These are phyloP conservation scores for Podila epigama DNA, from an alignment of 192 early-diverging fungal species.

Conservation along the genomic window DNA sequence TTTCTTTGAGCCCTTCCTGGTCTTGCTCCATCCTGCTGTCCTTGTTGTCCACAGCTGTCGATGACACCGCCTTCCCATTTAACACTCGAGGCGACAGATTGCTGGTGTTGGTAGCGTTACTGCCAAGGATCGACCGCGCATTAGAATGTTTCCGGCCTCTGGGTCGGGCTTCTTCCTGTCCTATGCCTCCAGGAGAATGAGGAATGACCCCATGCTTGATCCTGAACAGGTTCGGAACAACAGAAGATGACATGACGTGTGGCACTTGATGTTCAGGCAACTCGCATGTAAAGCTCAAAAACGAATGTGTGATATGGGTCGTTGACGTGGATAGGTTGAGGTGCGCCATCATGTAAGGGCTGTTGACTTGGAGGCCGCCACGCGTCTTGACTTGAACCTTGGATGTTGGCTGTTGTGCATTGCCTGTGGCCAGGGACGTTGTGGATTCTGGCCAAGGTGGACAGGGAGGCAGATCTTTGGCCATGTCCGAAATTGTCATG, in stretches of 20 bases:
- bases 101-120: not conserved
- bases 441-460: not conserved
- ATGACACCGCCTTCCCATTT: slow-evolving; percentile 8
- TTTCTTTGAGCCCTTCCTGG: not conserved
- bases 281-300: slow-evolving; percentile 32
- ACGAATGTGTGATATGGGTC: slow-evolving; percentile 39
- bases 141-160: slow-evolving; percentile 8
- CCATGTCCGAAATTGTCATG: not conserved
- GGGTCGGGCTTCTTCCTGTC: not conserved
- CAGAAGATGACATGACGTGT: slow-evolving; percentile 29
- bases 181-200: not conserved
- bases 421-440: not conserved
- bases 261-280: slow-evolving; percentile 25
- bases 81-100: slow-evolving; percentile 14
- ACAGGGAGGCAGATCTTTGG: slow-evolving; percentile 8
- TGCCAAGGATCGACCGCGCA: not conserved
- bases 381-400: not conserved
- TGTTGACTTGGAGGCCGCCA: not conserved
- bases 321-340: slow-evolving; percentile 22
- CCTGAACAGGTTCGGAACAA: slow-evolving; percentile 22
- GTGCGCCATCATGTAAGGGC: slow-evolving; percentile 26
- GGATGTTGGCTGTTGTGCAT: not conserved
- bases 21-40: not conserved
- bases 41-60: not conserved
- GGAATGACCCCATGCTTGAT: slow-evolving; percentile 4